phyloP scores from a whole-genome alignment of 2,329 filamentous ascomycete genomes.

The Colletotrichum camelliae region DNA sequence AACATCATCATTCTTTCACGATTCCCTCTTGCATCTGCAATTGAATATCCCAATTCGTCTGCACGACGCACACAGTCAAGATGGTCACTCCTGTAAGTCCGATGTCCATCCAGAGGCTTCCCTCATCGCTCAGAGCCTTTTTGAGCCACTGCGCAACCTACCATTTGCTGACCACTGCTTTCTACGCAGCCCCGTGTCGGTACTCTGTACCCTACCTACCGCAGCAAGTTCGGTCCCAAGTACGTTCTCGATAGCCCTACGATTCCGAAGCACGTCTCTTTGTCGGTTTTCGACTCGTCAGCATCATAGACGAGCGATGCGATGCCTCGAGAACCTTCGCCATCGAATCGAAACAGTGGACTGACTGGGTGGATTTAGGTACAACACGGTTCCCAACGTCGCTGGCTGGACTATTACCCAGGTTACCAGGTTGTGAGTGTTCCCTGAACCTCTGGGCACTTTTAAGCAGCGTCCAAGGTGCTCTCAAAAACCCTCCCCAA shows the following conservation, averaged over 20 bases:
- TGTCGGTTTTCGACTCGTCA: background rate
- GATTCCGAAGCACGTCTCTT: background rate
- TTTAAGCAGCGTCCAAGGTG: too few relatives aligned
- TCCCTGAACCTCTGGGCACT: background rate
- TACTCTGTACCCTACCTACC: conserved; percentile 20
- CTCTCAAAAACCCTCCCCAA: too few relatives aligned
- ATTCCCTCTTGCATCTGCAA: conserved; percentile 32
- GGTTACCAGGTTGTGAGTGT: conserved; percentile 57
- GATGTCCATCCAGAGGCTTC: background rate
- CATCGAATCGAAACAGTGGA: background rate
- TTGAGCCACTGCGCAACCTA: background rate
- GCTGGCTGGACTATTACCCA: conserved; percentile 57
- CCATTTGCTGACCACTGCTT: background rate
- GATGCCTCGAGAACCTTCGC: background rate
- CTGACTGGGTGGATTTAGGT: conserved; percentile 50
- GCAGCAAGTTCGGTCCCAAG: conserved; percentile 69
- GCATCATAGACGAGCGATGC: background rate
- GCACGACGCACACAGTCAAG: conserved; percentile 37
- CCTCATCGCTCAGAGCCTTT: background rate
- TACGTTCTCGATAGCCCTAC: conserved; percentile 41
- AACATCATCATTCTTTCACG: conserved; percentile 18
- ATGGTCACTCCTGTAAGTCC: conserved; percentile 47
- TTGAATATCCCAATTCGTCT: conserved; percentile 36
- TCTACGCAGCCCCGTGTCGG: background rate
- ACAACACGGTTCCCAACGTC: conserved; percentile 62